Percentiles rank a stretch among this genome's conserved stretches.
These are phyloP conservation scores for Trametes cinnabarina DNA, from an alignment of 768 basidiomycete species.

Conservation along the genomic window DNA sequence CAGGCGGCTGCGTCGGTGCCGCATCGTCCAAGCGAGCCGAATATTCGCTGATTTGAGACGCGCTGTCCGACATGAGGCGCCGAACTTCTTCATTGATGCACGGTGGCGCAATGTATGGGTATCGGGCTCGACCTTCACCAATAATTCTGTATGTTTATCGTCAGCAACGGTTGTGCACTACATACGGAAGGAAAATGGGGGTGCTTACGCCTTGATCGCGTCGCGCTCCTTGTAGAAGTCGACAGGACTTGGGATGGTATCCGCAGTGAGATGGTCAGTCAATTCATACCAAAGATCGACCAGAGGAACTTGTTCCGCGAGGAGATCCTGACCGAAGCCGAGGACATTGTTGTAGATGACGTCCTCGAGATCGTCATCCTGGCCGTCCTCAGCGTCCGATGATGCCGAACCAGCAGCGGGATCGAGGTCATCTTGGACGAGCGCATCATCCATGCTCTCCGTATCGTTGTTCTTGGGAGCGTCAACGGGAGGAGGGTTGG, in stretches of 20 bases:
- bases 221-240: neutral
- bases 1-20: too few species aligned
- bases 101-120: too few species aligned
- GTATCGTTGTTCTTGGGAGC: too few species aligned
- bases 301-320: neutral
- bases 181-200: too few species aligned
- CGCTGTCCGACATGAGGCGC: too few species aligned
- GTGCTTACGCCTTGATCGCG: neutral
- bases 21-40: too few species aligned
- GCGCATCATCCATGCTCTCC: too few species aligned
- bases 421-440: neutral
- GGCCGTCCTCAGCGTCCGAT: neutral
- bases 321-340: neutral
- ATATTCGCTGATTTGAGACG: too few species aligned
- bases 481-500: neutral
- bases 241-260: neutral
- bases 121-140: too few species aligned
- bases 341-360: neutral
- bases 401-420: neutral
- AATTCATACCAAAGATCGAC: slow-evolving; percentile 10
- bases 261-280: neutral
- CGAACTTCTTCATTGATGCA: too few species aligned
- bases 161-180: too few species aligned
- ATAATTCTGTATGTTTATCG: too few species aligned
- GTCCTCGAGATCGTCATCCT: neutral